These are phyloP conservation scores for Thelonectria blattea DNA, from an alignment of 2,329 filamentous ascomycete species.

Conservation along the genomic window DNA sequence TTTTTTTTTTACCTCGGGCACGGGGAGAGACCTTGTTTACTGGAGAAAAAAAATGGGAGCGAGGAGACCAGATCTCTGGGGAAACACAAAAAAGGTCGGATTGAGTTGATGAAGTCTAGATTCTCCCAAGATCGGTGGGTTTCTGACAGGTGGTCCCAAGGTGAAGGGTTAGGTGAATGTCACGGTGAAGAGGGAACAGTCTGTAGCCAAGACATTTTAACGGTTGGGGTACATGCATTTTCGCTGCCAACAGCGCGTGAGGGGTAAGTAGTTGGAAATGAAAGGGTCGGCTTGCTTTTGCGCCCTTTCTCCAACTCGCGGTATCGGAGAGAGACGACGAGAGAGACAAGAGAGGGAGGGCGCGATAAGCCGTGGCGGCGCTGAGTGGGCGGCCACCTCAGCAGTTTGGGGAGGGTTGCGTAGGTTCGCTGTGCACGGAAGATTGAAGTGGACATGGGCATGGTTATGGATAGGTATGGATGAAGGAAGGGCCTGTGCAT, in stretches of 20 bases:
- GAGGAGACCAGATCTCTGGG: slow-evolving; percentile 21
- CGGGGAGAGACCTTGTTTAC: slow-evolving; percentile 23
- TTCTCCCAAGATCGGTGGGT: slow-evolving; percentile 5
- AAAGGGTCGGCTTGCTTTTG: not conserved
- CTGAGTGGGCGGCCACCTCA: not conserved
- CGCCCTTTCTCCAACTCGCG: slow-evolving; percentile 11
- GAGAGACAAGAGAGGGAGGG: slow-evolving; percentile 1
- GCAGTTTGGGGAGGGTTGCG: not conserved
- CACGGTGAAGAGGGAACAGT: slow-evolving; percentile 1
- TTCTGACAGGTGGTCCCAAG: slow-evolving; percentile 4
- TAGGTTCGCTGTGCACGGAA: not conserved
- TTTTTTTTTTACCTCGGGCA: slow-evolving; percentile 2
- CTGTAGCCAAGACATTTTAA: not conserved
- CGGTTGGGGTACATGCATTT: slow-evolving; percentile 3
- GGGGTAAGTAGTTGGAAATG: not conserved
- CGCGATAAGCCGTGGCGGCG: slow-evolving; percentile 8
- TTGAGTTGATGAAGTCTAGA: not conserved
- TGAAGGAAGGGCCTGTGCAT: not conserved
- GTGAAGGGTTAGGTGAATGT: slow-evolving; percentile 25
- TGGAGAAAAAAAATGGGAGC: slow-evolving; percentile 29
- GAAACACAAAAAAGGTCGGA: slow-evolving; percentile 9
- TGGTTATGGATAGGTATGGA: not conserved
- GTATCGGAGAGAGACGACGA: slow-evolving; percentile 10
- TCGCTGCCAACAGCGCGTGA: not conserved
- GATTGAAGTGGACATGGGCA: not conserved